Conservation (phyloP, 495 filamentous ascomycete species). For the Penicillium egyptiacum region DNA sequence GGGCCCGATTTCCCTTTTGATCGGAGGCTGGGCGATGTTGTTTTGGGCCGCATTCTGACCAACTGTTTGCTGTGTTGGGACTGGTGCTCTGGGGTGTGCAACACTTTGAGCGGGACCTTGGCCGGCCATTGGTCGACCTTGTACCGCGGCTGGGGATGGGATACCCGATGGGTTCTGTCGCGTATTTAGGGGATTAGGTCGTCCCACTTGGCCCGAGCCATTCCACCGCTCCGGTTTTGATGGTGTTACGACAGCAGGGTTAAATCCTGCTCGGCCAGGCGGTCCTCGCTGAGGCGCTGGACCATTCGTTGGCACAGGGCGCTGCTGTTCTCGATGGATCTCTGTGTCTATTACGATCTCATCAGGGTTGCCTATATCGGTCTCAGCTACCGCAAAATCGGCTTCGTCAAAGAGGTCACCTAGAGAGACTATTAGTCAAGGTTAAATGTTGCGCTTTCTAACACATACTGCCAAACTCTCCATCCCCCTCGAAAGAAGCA, state of each 20-base stretch:
- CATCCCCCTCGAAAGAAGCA: slow-evolving; percentile 38
- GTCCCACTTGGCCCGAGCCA: slow-evolving; percentile 24
- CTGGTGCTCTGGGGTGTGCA: slow-evolving; percentile 24
- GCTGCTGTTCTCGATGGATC: slow-evolving; percentile 25
- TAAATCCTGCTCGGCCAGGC: slow-evolving; percentile 19
- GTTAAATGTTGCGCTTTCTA: background rate
- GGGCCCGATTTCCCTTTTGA: slow-evolving; percentile 31
- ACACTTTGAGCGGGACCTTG: slow-evolving; percentile 23
- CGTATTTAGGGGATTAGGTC: slow-evolving; percentile 26
- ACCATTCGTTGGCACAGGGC: slow-evolving; percentile 30
- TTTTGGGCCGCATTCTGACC: slow-evolving; percentile 14
- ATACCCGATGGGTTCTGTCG: slow-evolving; percentile 25
- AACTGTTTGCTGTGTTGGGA: slow-evolving; percentile 24
- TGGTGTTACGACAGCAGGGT: slow-evolving; percentile 38
- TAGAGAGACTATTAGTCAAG: slow-evolving; percentile 30
- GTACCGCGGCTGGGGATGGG: slow-evolving; percentile 16
- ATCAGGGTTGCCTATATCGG: slow-evolving; percentile 59
- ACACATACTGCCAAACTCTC: slow-evolving; percentile 67
- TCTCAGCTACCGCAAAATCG: slow-evolving; percentile 61
- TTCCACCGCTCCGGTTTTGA: slow-evolving; percentile 47
- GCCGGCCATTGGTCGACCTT: slow-evolving; percentile 22
- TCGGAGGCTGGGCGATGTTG: slow-evolving; percentile 18
- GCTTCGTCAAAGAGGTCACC: slow-evolving; percentile 70
- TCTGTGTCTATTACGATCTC: slow-evolving; percentile 52
- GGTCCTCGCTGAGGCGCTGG: slow-evolving; percentile 29